Conservation (phyloP, 805 yeast species). For the Millerago galiae region DNA sequence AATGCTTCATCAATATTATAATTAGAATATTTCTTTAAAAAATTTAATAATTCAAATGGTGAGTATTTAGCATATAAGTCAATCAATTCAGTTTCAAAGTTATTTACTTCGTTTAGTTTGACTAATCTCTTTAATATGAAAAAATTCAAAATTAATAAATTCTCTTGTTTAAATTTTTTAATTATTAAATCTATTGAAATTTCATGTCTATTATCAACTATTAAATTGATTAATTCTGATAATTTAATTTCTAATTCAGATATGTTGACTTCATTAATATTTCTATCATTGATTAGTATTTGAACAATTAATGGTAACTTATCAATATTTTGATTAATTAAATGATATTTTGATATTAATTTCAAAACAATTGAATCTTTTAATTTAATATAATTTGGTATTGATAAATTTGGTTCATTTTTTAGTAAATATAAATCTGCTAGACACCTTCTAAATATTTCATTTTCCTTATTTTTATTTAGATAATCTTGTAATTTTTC, state of each 20-base stretch:
- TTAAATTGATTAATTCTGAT: slow-evolving; percentile 40
- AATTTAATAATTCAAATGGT: slow-evolving; percentile 47
- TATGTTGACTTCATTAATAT: slow-evolving; percentile 33
- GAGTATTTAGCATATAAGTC: slow-evolving; percentile 59
- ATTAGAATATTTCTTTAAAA: slow-evolving; percentile 51
- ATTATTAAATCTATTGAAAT: slow-evolving; percentile 50
- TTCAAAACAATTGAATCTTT: slow-evolving; percentile 49
- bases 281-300: slow-evolving; percentile 33
- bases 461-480: neutral
- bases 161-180: slow-evolving; percentile 32
- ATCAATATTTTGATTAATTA: slow-evolving; percentile 44
- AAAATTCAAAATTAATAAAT: slow-evolving; percentile 47
- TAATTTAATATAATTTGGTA: slow-evolving; percentile 52
- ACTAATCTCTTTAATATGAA: slow-evolving; percentile 58
- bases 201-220: slow-evolving; percentile 63
- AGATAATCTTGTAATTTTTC: slow-evolving; percentile 30
- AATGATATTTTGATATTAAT: slow-evolving; percentile 56
- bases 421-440: slow-evolving; percentile 50
- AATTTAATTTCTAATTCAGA: slow-evolving; percentile 26
- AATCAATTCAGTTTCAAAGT: slow-evolving; percentile 61
- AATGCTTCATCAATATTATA: slow-evolving; percentile 69
- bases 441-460: slow-evolving; percentile 36
- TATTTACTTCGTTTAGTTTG: slow-evolving; percentile 45
- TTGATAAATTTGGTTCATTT: slow-evolving; percentile 56
- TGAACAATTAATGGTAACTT: slow-evolving; percentile 46